Percentiles rank a stretch among this genome's conserved stretches.
phyloP scores from a whole-genome alignment of 805 yeast genomes.

The Blastobotrys muscicola region DNA sequence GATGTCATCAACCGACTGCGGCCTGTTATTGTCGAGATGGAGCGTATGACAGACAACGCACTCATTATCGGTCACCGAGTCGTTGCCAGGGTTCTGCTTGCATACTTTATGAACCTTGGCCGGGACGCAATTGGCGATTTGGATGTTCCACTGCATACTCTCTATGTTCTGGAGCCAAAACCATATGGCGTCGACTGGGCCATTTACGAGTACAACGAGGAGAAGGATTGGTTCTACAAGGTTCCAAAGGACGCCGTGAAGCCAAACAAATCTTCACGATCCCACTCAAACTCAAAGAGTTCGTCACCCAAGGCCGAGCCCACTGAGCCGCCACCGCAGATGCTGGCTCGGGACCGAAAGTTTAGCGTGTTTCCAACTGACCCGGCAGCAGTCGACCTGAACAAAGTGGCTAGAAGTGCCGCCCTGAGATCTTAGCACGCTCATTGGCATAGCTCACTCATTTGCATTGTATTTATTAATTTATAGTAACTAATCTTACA shows the following conservation, averaged over 20 bases:
- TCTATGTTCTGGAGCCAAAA: slow-evolving; percentile 81
- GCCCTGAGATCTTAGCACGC: too few species aligned
- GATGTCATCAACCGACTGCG: slow-evolving; percentile 87
- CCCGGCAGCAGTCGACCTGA: not conserved
- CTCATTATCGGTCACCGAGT: slow-evolving; percentile 83
- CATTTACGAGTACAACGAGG: slow-evolving; percentile 77
- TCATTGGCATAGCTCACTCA: not conserved
- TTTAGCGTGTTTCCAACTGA: slow-evolving; percentile 18
- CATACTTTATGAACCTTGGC: slow-evolving; percentile 75
- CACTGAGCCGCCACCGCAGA: slow-evolving; percentile 7
- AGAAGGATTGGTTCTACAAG: slow-evolving; percentile 64
- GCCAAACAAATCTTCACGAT: not conserved
- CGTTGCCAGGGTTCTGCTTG: slow-evolving; percentile 76
- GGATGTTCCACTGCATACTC: slow-evolving; percentile 88
- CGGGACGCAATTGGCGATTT: slow-evolving; percentile 76
- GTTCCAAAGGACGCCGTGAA: slow-evolving; percentile 33
- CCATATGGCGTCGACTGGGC: slow-evolving; percentile 96
- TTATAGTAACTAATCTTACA: not conserved
- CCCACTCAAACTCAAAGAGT: slow-evolving; percentile 1
- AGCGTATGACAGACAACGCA: slow-evolving; percentile 81
- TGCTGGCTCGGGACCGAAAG: slow-evolving; percentile 11
- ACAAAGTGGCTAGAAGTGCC: not conserved
- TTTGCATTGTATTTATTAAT: not conserved
- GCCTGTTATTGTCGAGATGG: slow-evolving; percentile 87
- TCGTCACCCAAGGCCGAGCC: not conserved